Evolutionary conservation across 163 green algal genomes (phyloP).

Genomic region (Scenedesmus sp.): DNA sequence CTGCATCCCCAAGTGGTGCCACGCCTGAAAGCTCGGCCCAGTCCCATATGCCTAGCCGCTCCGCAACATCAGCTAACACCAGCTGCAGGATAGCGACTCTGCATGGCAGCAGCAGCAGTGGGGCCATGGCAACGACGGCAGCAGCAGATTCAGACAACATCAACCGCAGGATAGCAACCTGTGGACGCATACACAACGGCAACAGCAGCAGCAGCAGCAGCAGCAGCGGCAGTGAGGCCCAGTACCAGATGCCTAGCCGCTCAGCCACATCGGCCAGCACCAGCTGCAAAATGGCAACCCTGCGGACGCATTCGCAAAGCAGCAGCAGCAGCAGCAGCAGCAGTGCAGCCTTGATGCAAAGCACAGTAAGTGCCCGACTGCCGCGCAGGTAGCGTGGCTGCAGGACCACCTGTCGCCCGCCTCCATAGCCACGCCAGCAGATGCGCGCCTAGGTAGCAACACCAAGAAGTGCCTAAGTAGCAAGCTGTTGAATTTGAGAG

Average conservation of each 20-base stretch:
- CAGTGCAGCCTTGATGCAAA: too few species aligned
- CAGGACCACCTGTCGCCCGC: not conserved
- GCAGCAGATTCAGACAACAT: too few species aligned
- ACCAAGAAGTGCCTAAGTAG: too few species aligned
- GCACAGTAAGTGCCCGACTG: too few species aligned
- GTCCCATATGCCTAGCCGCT: constrained; percentile 23
- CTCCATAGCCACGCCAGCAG: not conserved
- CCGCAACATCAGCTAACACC: constrained; percentile 42
- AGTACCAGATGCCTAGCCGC: not conserved
- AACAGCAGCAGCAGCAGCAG: not conserved
- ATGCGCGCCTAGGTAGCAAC: too few species aligned
- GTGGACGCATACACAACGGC: not conserved
- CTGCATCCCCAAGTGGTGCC: constrained; percentile 7
- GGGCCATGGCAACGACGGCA: not conserved
- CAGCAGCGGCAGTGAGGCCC: not conserved
- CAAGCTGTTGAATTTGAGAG: too few species aligned
- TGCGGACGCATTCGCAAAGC: not conserved
- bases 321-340: too few species aligned
- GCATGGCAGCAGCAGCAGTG: not conserved
- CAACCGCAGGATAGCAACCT: too few species aligned
- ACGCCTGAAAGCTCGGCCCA: constrained; percentile 36
- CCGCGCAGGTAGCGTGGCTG: not conserved
- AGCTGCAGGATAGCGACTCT: constrained; percentile 38
- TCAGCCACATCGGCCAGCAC: not conserved
- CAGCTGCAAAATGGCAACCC: not conserved